Conservation (phyloP, 495 filamentous ascomycete genomes). For the Aspergillus haitiensis region DNA sequence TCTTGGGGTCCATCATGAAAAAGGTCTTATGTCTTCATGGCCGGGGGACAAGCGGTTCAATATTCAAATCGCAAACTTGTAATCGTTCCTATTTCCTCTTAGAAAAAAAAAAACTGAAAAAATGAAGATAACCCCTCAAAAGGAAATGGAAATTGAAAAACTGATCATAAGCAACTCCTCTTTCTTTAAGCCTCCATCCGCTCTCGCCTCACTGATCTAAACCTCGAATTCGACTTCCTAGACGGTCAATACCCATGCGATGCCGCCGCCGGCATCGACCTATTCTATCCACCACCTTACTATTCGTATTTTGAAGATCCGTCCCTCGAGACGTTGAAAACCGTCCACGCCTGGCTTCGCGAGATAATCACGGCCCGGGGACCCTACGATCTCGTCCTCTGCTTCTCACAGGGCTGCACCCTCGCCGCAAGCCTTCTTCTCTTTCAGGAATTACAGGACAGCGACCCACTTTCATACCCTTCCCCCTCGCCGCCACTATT, state of each 20-base stretch:
- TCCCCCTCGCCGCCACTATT: constrained; percentile 45
- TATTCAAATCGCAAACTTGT: constrained; percentile 62
- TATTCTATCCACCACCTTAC: constrained; percentile 51
- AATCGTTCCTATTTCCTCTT: constrained; percentile 27
- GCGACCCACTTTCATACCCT: constrained; percentile 18
- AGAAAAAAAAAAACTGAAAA: neutral
- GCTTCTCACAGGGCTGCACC: constrained; percentile 60
- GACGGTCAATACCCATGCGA: constrained; percentile 48
- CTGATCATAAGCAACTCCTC: neutral
- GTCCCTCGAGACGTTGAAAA: constrained; percentile 36
- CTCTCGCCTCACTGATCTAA: constrained; percentile 31
- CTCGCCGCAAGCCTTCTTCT: constrained; percentile 49
- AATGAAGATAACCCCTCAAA: neutral
- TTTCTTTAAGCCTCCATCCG: constrained; percentile 43
- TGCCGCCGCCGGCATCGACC: constrained; percentile 54
- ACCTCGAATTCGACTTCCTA: constrained; percentile 56
- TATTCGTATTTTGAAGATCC: constrained; percentile 50
- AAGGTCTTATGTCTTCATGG: constrained; percentile 65
- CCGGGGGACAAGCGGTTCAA: constrained; percentile 56
- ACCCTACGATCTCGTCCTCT: constrained; percentile 61
- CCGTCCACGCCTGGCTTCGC: constrained; percentile 47
- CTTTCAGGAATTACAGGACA: constrained; percentile 25
- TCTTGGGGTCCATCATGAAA: constrained; percentile 35
- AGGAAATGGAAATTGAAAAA: neutral
- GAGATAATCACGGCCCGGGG: constrained; percentile 49